Evolutionary conservation across 2,329 filamentous ascomycete genomes (phyloP).

Genomic region (Paraphoma chrysanthemicola): DNA sequence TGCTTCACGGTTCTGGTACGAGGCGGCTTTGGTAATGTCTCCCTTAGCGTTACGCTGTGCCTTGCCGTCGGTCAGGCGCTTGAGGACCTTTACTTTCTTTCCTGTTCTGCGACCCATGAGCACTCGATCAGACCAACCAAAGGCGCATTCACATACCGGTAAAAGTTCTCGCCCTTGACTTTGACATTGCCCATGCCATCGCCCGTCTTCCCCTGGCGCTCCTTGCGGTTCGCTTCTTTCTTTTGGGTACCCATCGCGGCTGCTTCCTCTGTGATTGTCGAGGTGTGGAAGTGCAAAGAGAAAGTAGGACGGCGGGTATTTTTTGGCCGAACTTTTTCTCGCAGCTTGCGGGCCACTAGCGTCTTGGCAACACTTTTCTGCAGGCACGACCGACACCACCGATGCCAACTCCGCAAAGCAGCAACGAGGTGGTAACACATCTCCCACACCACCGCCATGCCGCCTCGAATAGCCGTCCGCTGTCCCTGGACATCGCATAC

Average conservation of each 20-base stretch:
- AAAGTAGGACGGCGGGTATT: not conserved
- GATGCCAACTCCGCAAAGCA: constrained; percentile 19
- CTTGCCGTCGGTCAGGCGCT: constrained; percentile 89
- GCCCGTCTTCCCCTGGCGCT: constrained; percentile 81
- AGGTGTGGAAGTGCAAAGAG: constrained; percentile 18
- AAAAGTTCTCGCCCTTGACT: constrained; percentile 98
- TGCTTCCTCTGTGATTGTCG: constrained; percentile 8
- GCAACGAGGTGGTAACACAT: not conserved
- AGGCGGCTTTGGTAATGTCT: constrained; percentile 82
- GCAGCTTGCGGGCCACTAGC: constrained; percentile 7
- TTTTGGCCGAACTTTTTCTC: constrained; percentile 31
- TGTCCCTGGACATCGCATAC: constrained; percentile 34
- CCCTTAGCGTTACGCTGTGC: constrained; percentile 82
- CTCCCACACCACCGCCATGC: constrained; percentile 38
- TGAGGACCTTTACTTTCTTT: constrained; percentile 87
- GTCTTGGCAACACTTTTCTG: constrained; percentile 37
- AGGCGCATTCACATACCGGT: constrained; percentile 54
- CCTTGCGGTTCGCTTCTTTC: constrained; percentile 84
- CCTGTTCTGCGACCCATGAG: constrained; percentile 57
- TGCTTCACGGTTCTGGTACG: constrained; percentile 81
- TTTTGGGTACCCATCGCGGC: constrained; percentile 83
- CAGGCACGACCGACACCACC: constrained; percentile 17
- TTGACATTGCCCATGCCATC: constrained; percentile 93
- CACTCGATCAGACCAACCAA: not conserved
- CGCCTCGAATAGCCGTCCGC: constrained; percentile 50